These are phyloP conservation scores for Talaromyces proteolyticus DNA, from an alignment of 495 filamentous ascomycete species.

Conservation along the genomic window DNA sequence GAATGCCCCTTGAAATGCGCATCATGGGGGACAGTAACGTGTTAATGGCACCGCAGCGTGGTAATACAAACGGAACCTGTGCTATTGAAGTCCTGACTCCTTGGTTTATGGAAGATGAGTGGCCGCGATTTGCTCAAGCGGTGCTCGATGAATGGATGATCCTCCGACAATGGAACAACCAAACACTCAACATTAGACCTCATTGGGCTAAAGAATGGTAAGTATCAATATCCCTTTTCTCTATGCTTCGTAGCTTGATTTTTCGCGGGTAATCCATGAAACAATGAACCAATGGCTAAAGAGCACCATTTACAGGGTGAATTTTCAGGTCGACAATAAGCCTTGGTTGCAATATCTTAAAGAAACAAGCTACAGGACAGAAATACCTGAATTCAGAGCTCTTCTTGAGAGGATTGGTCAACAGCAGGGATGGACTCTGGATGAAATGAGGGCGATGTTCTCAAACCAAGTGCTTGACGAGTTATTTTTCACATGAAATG, in stretches of 20 bases:
- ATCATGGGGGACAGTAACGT: conserved; percentile 44
- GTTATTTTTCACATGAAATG: conserved; percentile 15
- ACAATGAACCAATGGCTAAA: too few relatives aligned
- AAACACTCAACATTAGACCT: conserved; percentile 32
- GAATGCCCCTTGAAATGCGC: conserved; percentile 46
- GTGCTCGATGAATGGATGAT: conserved; percentile 37
- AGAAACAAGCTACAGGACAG: conserved; percentile 34
- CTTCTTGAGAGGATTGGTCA: conserved; percentile 34
- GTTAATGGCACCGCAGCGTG: conserved; percentile 46
- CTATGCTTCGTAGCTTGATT: too few relatives aligned
- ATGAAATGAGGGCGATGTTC: conserved; percentile 33
- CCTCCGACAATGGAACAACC: conserved; percentile 36
- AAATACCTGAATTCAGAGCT: conserved; percentile 34
- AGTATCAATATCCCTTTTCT: too few relatives aligned
- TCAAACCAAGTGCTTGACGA: conserved; percentile 37
- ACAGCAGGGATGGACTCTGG: conserved; percentile 39
- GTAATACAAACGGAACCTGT: conserved; percentile 38
- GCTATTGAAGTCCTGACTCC: conserved; percentile 45
- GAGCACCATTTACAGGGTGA: too few relatives aligned
- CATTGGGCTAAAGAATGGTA: conserved; percentile 55
- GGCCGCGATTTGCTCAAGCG: too few relatives aligned
- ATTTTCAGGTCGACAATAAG: not conserved
- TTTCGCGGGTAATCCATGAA: too few relatives aligned
- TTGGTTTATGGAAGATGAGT: conserved; percentile 30
- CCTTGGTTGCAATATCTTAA: conserved; percentile 24